These are phyloP conservation scores for Saturnispora hagleri DNA, from an alignment of 805 yeast species.

Conservation along the genomic window DNA sequence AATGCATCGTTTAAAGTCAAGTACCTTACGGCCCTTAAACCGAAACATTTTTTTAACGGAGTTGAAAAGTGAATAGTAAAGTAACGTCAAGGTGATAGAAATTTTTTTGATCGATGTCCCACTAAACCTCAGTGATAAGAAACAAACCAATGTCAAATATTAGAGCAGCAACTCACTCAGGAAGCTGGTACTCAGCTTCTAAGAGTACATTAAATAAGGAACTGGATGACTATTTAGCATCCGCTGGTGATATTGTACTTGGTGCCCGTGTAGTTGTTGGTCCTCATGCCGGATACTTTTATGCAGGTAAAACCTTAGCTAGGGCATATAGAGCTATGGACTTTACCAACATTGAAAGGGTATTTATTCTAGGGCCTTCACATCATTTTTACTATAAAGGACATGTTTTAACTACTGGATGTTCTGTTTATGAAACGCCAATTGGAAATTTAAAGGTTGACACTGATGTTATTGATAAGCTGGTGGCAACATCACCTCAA, in stretches of 20 bases:
- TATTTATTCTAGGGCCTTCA: conserved; percentile 86
- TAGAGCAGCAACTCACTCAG: conserved; percentile 71
- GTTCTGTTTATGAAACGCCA: conserved; percentile 64
- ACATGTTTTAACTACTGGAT: conserved; percentile 44
- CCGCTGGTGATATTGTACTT: conserved; percentile 26
- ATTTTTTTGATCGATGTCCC: neutral
- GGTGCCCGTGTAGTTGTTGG: conserved; percentile 49
- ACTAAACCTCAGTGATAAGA: neutral
- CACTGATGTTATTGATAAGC: conserved; percentile 29
- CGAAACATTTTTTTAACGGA: neutral
- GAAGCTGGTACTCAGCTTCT: conserved; percentile 71
- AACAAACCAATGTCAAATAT: neutral
- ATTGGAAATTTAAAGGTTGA: conserved; percentile 71
- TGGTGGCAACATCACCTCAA: conserved; percentile 29
- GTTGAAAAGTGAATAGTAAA: neutral
- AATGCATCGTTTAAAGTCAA: neutral
- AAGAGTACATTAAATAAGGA: conserved; percentile 37
- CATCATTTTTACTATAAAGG: conserved; percentile 78
- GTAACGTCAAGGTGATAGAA: neutral
- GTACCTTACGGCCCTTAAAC: neutral
- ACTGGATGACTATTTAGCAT: conserved; percentile 37
- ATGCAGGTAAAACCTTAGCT: conserved; percentile 70
- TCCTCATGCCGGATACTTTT: conserved; percentile 87
- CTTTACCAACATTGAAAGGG: conserved; percentile 41
- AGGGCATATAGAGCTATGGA: conserved; percentile 71